Evolutionary conservation across 2,329 filamentous ascomycete species (phyloP).

Genomic region (Blastomyces silverae): DNA sequence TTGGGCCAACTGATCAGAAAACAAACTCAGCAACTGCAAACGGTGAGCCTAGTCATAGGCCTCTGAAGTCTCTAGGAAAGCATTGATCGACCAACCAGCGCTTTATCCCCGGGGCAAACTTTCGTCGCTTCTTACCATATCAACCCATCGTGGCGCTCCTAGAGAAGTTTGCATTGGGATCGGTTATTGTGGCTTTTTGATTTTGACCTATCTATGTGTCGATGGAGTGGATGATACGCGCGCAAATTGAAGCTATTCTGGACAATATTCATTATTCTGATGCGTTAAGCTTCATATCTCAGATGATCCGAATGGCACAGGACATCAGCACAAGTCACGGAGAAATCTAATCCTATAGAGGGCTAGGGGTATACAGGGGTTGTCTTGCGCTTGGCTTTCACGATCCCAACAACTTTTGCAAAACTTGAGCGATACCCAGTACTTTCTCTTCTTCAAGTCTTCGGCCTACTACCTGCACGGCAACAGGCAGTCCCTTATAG

Average conservation of each 20-base stretch:
- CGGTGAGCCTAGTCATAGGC: no score
- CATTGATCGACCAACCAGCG: no score
- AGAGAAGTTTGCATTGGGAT: not conserved
- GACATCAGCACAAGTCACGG: not conserved
- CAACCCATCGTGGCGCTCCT: no score
- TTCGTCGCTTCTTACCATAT: no score
- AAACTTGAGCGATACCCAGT: constrained; percentile 9
- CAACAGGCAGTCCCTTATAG: constrained; percentile 47
- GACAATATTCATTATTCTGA: not conserved
- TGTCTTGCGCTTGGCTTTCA: not conserved
- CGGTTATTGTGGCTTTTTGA: not conserved
- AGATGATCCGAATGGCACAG: not conserved
- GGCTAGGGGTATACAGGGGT: not conserved
- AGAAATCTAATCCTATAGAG: not conserved
- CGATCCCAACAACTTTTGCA: constrained; percentile 1
- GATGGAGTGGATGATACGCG: not conserved
- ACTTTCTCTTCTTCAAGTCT: constrained; percentile 51
- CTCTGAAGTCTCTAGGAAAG: no score
- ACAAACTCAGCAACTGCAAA: no score
- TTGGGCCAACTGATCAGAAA: no score
- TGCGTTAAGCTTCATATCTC: not conserved
- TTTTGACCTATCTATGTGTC: not conserved
- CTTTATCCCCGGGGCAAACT: no score
- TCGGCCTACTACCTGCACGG: constrained; percentile 49
- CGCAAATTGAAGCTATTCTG: not conserved